phyloP scores from a whole-genome alignment of 2,329 filamentous ascomycete species.

The Beauveria medogensis region DNA sequence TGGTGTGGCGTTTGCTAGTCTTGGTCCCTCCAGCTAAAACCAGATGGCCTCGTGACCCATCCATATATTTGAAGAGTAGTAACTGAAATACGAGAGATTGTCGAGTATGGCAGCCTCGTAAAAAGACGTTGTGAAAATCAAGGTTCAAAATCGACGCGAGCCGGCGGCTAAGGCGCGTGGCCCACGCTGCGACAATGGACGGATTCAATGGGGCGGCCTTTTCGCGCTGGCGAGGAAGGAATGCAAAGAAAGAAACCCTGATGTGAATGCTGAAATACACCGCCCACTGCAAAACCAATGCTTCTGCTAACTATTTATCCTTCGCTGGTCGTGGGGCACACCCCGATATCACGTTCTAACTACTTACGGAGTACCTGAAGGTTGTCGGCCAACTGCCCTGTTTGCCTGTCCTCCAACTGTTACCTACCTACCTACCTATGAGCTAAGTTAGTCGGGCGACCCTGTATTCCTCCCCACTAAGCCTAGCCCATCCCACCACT shows the following conservation, averaged over 20 bases:
- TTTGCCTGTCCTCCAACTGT: not conserved
- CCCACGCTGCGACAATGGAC: not conserved
- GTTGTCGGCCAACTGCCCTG: not conserved
- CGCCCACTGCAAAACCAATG: no score
- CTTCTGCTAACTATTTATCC: no score
- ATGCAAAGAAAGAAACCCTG: not conserved
- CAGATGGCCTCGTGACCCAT: not conserved
- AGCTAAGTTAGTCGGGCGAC: not conserved
- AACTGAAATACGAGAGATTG: no score
- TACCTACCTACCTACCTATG: no score
- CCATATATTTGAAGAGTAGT: not conserved
- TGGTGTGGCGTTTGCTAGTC: not conserved
- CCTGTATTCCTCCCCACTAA: not conserved
- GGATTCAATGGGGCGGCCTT: not conserved
- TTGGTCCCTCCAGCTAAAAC: not conserved
- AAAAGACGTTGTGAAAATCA: no score
- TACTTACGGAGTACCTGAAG: no score
- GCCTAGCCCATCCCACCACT: constrained; percentile 2
- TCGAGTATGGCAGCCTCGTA: no score
- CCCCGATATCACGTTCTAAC: no score
- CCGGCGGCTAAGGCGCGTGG: no score
- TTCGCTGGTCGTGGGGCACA: no score
- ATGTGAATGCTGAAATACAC: no score
- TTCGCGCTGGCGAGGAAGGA: not conserved
- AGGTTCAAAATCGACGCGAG: no score